Base-by-base conservation (phyloP, 2,329 filamentous ascomycete genomes). In the Penicillium expansum region DNA sequence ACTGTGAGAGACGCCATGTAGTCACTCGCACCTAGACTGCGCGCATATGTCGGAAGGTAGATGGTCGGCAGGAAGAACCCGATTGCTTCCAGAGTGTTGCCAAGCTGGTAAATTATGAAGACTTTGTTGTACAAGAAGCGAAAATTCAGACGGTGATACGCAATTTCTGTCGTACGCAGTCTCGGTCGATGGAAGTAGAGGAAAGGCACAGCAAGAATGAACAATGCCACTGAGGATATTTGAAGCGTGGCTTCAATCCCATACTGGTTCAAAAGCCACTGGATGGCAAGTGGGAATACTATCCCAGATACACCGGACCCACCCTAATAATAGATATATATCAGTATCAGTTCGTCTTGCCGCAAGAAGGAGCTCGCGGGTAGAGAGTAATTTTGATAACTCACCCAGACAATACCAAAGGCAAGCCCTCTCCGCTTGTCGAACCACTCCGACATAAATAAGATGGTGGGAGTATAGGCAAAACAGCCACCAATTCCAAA, bases 391-490 rank as follows among this genome's bases (percentile, higher is more conserved):
- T 32, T 10, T 39, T 8, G 11, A 13, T 39, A 16, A 57, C 70
- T 61, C 44, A 71, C 76, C 77, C 79, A 79, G 35, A 79, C 76
- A 7, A 77, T 74, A 6, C 81, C 81, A 59, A 78, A 81, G 0
- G 80, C 80, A 20, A 83, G 71, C 1, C 80, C 79, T 63, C 79
- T 77, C 6, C 76, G 69, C 22, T 69, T 67, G 9, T 80, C 73
- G 66, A 82, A 83, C 75, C 66, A 86, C 62, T 82, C 79, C 48
- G 82, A 78, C 41, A 82, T 69, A 52, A 77, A 78, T 29, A 78
- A 68, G 30, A 81, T 75, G 3, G 76, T 75, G 0, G 78, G 78
- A 16, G 66, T 80, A 64, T 74, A 83, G 5, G 80, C 68, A 0
- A 82, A 48, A 11, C 63, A 64, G 1, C 81, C 81, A 0, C 81